Evolutionary conservation across 2,329 filamentous ascomycete species (phyloP).

Genomic region (Cadophora malorum): DNA sequence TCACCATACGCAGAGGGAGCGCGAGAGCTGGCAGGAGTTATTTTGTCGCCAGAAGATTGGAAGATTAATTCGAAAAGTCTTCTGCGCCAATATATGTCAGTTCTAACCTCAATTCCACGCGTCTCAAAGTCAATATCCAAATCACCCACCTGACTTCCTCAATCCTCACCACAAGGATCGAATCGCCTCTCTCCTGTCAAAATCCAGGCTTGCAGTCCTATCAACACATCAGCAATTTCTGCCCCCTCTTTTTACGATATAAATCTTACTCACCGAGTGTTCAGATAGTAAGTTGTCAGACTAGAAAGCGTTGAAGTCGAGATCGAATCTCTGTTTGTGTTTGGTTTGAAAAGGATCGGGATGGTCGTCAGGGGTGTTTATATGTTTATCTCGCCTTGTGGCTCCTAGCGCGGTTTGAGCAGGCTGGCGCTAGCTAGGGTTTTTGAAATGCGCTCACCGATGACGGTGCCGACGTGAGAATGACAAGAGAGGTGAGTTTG

Average conservation of each 20-base stretch:
- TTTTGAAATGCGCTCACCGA: no score
- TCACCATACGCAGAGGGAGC: no score
- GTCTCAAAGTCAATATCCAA: background rate
- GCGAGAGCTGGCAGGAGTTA: background rate
- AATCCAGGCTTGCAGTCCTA: background rate
- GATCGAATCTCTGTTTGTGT: background rate
- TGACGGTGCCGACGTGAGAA: no score
- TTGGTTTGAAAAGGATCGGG: background rate
- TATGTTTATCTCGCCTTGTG: background rate
- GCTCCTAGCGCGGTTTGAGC: background rate
- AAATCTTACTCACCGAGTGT: background rate
- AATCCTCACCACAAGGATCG: background rate
- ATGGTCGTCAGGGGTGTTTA: background rate
- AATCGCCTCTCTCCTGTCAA: background rate
- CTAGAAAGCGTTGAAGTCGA: background rate
- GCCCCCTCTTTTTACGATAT: background rate
- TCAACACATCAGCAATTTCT: background rate
- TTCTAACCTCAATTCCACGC: no score
- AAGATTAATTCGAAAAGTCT: no score
- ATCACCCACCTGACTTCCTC: background rate
- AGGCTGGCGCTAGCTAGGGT: no score
- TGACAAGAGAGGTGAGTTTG: no score
- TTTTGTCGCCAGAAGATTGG: background rate
- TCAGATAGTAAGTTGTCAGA: background rate
- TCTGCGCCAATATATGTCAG: background rate